A percentile compares a stretch with the other conserved stretches of the same genome.
These are phyloP conservation scores for Fraxinus angustifolia DNA, from an alignment of 305 asterid species.

Conservation along the genomic window DNA sequence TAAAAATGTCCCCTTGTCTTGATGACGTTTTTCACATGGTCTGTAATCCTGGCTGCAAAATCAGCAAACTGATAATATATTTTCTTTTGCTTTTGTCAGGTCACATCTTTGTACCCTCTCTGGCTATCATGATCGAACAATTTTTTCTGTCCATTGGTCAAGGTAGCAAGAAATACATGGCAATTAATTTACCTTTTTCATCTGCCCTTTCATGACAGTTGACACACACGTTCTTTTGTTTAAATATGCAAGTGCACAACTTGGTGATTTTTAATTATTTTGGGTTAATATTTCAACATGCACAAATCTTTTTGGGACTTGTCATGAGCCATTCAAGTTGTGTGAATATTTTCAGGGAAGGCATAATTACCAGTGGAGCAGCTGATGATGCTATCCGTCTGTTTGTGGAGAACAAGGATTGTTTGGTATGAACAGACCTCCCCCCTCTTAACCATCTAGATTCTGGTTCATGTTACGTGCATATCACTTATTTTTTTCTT, in stretches of 20 bases:
- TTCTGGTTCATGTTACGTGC: neutral
- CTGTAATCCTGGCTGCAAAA: neutral
- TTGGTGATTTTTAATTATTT: neutral
- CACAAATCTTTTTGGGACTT: neutral
- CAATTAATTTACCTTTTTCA: neutral
- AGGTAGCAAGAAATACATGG: constrained; percentile 28
- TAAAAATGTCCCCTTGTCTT: neutral
- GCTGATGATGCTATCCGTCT: constrained; percentile 52
- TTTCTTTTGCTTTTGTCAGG: constrained; percentile 27
- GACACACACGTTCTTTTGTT: neutral
- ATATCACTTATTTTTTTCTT: neutral
- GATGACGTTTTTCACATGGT: neutral
- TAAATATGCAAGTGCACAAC: neutral
- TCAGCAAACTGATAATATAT: neutral
- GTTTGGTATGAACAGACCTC: constrained; percentile 27
- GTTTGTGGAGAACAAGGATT: constrained; percentile 37
- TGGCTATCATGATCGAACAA: constrained; percentile 51
- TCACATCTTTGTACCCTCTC: constrained; percentile 39
- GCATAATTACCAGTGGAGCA: constrained; percentile 47
- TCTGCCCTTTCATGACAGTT: neutral
- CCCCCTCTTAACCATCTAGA: neutral
- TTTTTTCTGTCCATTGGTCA: constrained; percentile 51
- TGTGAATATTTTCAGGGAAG: constrained; percentile 32
- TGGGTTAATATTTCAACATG: neutral
- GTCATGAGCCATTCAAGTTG: neutral